Evolutionary conservation across 176 grass and related monocot species (phyloP).

Genomic region (Ensete glaucum): DNA sequence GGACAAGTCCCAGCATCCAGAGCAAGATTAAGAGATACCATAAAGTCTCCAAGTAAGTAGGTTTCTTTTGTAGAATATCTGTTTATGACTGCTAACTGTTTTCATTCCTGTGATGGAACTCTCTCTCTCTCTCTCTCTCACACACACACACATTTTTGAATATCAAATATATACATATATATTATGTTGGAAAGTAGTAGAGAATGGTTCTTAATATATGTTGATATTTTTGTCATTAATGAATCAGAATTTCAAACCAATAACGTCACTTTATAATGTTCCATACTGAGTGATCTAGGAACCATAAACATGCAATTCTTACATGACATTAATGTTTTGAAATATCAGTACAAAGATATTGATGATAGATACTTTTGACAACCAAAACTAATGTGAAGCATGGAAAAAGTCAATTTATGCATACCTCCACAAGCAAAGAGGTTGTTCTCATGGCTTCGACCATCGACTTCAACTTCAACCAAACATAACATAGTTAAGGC

Average conservation of each 20-base stretch:
- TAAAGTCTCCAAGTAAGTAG: conserved; percentile 55
- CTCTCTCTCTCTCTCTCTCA: neutral
- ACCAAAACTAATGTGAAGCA: too few relatives aligned
- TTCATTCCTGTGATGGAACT: too few relatives aligned
- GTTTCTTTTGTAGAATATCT: neutral
- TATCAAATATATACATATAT: neutral
- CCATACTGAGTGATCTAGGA: neutral
- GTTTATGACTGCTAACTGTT: too few relatives aligned
- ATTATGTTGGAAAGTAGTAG: too few relatives aligned
- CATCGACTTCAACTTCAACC: too few relatives aligned
- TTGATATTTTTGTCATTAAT: neutral
- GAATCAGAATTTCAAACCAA: neutral
- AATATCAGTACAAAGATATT: neutral
- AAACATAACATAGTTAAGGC: neutral
- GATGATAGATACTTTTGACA: neutral
- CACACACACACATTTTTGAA: neutral
- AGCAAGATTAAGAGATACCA: conserved; percentile 53
- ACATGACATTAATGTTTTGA: too few relatives aligned
- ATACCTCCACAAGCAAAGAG: too few relatives aligned
- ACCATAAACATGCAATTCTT: too few relatives aligned
- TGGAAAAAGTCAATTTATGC: too few relatives aligned
- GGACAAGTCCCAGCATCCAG: conserved; percentile 32
- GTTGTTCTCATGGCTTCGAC: too few relatives aligned
- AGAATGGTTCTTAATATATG: too few relatives aligned
- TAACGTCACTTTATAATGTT: neutral